Conservation (phyloP, 768 basidiomycete species). For the Russula brevipes region DNA sequence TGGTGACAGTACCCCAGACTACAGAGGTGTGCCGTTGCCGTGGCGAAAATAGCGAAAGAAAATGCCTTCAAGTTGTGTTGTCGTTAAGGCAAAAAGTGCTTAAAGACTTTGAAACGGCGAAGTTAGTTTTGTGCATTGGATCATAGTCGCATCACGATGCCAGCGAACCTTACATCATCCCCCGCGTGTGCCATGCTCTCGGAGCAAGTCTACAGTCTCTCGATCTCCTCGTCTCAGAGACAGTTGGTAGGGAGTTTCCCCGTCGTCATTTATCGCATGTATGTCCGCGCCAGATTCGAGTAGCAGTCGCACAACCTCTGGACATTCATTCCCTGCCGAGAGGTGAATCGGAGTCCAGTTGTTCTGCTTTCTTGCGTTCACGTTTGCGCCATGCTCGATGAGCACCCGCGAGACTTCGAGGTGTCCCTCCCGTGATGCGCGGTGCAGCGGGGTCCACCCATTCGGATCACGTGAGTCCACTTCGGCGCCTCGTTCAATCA, state of each 20-base stretch:
- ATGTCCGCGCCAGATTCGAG: slow-evolving; percentile 5
- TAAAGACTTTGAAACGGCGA: too few relatives aligned
- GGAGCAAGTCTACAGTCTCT: not conserved
- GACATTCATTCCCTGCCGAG: not conserved
- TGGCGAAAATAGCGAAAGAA: too few relatives aligned
- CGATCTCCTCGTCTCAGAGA: not conserved
- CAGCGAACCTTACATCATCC: not conserved
- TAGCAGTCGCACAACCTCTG: not conserved
- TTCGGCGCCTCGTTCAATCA: not conserved
- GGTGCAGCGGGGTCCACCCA: slow-evolving; percentile 5
- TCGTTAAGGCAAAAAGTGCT: too few relatives aligned
- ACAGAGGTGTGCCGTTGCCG: too few relatives aligned
- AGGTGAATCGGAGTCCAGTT: slow-evolving; percentile 7
- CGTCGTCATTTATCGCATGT: not conserved
- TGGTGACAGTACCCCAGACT: too few relatives aligned
- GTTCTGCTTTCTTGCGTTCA: slow-evolving; percentile 4
- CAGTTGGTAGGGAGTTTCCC: not conserved
- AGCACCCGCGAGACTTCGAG: not conserved
- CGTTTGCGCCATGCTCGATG: not conserved
- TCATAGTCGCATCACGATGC: too few relatives aligned
- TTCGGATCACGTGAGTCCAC: not conserved
- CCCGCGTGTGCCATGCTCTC: not conserved
- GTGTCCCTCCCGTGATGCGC: not conserved
- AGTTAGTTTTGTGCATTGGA: too few relatives aligned
- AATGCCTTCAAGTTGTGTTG: too few relatives aligned